Conservation (phyloP, 495 filamentous ascomycete species). For the Aspergillus incahuasiensis region DNA sequence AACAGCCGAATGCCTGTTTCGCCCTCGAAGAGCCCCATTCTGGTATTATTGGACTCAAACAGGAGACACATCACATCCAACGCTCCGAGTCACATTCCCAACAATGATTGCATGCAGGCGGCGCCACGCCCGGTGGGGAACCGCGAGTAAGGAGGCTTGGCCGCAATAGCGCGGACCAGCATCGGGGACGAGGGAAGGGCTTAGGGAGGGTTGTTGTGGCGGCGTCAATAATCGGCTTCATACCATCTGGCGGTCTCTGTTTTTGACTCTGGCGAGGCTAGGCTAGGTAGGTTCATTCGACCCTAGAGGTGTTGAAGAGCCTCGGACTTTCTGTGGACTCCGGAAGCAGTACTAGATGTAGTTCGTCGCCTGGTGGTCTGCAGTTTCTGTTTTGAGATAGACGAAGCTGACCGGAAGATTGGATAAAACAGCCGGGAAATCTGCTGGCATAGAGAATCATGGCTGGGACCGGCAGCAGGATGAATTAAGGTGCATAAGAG, state of each 20-base stretch:
- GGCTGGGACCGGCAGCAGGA: neutral
- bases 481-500: slow-evolving; percentile 20
- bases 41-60: neutral
- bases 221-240: neutral
- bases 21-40: neutral
- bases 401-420: neutral
- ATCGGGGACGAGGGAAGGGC: neutral
- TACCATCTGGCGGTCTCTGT: neutral
- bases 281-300: too few relatives aligned
- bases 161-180: neutral
- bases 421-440: neutral
- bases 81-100: slow-evolving; percentile 3
- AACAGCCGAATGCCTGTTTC: neutral
- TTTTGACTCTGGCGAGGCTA: too few relatives aligned
- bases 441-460: neutral
- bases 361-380: neutral
- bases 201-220: neutral
- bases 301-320: neutral
- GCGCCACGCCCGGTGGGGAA: neutral
- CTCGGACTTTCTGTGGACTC: neutral
- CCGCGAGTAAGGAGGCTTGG: neutral
- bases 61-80: slow-evolving; percentile 22
- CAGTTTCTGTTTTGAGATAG: too few relatives aligned
- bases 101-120: neutral
- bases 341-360: neutral